phyloP scores from a whole-genome alignment of 805 yeast species.

The Saccharomyces eubayanus region DNA sequence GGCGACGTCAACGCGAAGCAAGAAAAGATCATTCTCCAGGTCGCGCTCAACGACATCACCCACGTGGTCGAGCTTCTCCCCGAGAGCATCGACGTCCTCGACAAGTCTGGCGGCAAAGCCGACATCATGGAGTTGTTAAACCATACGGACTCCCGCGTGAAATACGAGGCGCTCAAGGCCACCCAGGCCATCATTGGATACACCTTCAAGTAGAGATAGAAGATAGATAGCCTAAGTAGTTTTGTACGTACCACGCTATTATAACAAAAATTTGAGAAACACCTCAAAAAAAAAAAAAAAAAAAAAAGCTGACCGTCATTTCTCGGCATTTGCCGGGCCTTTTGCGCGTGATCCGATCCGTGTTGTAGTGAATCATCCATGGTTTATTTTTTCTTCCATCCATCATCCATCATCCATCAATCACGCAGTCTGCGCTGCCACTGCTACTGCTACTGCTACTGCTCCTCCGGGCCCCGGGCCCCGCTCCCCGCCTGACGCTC shows the following conservation, averaged over 20 bases:
- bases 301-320: neutral
- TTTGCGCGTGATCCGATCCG: neutral
- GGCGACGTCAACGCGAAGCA: slow-evolving; percentile 30
- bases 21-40: slow-evolving; percentile 40
- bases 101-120: slow-evolving; percentile 56
- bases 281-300: neutral
- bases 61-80: slow-evolving; percentile 54
- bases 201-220: slow-evolving; percentile 38
- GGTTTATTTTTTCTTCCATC: no score
- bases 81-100: slow-evolving; percentile 48
- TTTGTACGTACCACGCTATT: neutral
- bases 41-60: slow-evolving; percentile 60
- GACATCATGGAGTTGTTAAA: slow-evolving; percentile 79
- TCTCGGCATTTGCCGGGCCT: neutral
- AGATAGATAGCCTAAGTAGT: neutral
- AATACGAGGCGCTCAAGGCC: slow-evolving; percentile 90
- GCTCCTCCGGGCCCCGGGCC: neutral
- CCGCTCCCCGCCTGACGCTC: neutral
- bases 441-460: no score
- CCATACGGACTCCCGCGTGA: slow-evolving; percentile 74
- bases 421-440: neutral
- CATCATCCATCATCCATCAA: no score
- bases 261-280: neutral
- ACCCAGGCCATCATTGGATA: slow-evolving; percentile 91
- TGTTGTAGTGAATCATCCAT: neutral